These are phyloP conservation scores for Rhazya stricta DNA, from an alignment of 257 asterid genomes.

Conservation along the genomic window DNA sequence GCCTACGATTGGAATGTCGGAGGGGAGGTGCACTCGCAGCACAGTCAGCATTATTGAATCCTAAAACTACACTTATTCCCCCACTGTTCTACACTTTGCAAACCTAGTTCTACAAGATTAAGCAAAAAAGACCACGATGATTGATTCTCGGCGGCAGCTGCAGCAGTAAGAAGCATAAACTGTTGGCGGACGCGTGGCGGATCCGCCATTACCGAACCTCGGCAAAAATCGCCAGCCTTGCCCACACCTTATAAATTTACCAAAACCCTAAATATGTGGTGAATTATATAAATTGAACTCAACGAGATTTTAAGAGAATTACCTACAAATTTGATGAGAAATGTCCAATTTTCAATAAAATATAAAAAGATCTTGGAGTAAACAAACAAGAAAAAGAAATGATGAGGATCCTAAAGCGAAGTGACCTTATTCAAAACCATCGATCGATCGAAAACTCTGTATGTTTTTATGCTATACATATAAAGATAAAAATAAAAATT, in stretches of 20 bases:
- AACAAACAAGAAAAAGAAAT: constrained; percentile 14
- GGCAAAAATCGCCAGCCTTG: constrained; percentile 62
- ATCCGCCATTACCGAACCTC: constrained; percentile 77
- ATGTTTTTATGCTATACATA: not conserved
- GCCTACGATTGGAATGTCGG: constrained; percentile 94
- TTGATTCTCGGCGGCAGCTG: constrained; percentile 2
- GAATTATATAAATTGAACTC: not conserved
- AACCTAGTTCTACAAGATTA: constrained; percentile 19
- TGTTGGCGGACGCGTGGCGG: constrained; percentile 60
- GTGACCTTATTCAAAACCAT: not conserved
- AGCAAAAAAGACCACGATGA: not conserved
- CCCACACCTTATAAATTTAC: constrained; percentile 15
- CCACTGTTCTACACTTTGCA: constrained; percentile 21
- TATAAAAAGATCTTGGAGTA: constrained; percentile 19
- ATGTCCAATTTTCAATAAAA: not conserved
- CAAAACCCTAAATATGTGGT: constrained; percentile 23
- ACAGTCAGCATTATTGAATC: constrained; percentile 72
- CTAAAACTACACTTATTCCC: constrained; percentile 4
- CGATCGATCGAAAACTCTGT: constrained; percentile 9
- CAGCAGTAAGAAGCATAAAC: constrained; percentile 23
- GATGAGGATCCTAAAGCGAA: not conserved
- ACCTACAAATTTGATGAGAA: not conserved
- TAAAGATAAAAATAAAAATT: not conserved
- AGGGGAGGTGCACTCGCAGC: constrained; percentile 88
- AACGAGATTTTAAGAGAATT: not conserved